Evolutionary conservation across 1,284 basidiomycete species (phyloP).

Genomic region (Wolfiporia cocos): DNA sequence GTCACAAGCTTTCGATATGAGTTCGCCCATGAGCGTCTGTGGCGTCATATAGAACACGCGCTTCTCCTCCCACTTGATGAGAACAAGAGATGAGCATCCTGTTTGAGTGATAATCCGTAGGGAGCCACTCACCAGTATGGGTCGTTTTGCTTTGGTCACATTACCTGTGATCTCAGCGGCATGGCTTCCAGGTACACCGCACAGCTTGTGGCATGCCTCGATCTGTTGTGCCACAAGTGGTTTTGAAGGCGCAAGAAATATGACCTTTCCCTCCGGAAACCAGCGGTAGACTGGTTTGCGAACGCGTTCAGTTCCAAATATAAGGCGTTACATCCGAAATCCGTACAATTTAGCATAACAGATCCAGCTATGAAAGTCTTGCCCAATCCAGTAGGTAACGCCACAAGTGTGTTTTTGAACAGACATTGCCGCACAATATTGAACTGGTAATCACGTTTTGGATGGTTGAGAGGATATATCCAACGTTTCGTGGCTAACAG

Average conservation of each 20-base stretch:
- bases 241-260: slow-evolving; percentile 95
- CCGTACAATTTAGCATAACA: slow-evolving; percentile 89
- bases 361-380: slow-evolving; percentile 99
- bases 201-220: slow-evolving; percentile 88
- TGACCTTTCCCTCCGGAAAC: slow-evolving; percentile 91
- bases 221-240: slow-evolving; percentile 96
- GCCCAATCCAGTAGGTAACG: slow-evolving; percentile 93
- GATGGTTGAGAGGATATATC: slow-evolving; percentile 89
- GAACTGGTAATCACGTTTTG: slow-evolving; percentile 91
- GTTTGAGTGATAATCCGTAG: not conserved
- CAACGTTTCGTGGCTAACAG: slow-evolving; percentile 79
- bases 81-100: not conserved
- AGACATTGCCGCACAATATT: slow-evolving; percentile 88
- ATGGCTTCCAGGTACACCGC: slow-evolving; percentile 88
- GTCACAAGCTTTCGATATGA: slow-evolving; percentile 72
- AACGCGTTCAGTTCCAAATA: not conserved
- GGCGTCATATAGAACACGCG: slow-evolving; percentile 98
- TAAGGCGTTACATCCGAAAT: slow-evolving; percentile 1
- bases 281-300: slow-evolving; percentile 71
- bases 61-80: slow-evolving; percentile 75
- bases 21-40: slow-evolving; percentile 91
- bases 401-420: slow-evolving; percentile 92
- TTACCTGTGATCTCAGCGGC: slow-evolving; percentile 88
- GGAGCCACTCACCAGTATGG: slow-evolving; percentile 49
- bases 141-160: slow-evolving; percentile 42